Percentiles rank a stretch among this genome's conserved stretches.
Evolutionary conservation across 2,329 filamentous ascomycete genomes (phyloP).

Genomic region (Gnomoniopsis smithogilvyi): DNA sequence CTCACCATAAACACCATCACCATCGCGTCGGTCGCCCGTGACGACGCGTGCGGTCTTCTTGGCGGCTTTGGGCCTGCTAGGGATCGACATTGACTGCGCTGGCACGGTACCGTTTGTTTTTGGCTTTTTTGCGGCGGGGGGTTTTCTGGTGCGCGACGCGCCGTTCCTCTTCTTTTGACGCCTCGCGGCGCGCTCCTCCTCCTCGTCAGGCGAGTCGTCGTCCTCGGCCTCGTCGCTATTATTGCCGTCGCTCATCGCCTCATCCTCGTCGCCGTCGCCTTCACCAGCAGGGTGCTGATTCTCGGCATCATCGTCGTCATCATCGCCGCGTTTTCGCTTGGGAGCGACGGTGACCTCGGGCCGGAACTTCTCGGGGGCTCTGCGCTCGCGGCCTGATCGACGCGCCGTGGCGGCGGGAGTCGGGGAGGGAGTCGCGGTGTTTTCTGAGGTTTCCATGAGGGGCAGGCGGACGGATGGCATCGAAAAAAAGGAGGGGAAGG

Average conservation of each 20-base stretch:
- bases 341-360: slow-evolving; percentile 46
- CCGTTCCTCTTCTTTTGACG: slow-evolving; percentile 26
- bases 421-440: slow-evolving; percentile 51
- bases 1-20: slow-evolving; percentile 55
- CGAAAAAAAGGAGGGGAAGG: slow-evolving; percentile 12
- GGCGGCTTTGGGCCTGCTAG: slow-evolving; percentile 50
- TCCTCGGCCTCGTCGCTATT: slow-evolving; percentile 31
- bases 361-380: slow-evolving; percentile 56
- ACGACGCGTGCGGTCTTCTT: slow-evolving; percentile 56
- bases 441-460: slow-evolving; percentile 53
- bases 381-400: slow-evolving; percentile 66
- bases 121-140: slow-evolving; percentile 61
- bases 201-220: slow-evolving; percentile 41
- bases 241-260: slow-evolving; percentile 23
- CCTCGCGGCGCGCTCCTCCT: slow-evolving; percentile 35
- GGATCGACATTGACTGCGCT: slow-evolving; percentile 35
- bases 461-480: slow-evolving; percentile 41
- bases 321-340: slow-evolving; percentile 56
- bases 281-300: slow-evolving; percentile 45
- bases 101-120: slow-evolving; percentile 57
- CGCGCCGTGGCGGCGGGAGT: slow-evolving; percentile 52
- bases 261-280: slow-evolving; percentile 27
- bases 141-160: slow-evolving; percentile 45
- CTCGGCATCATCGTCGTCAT: slow-evolving; percentile 45
- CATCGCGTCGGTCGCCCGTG: slow-evolving; percentile 43